A percentile compares a stretch with the other conserved stretches of the same genome.
Conservation (phyloP, 495 filamentous ascomycete genomes). For the Ramalina intermedia region DNA sequence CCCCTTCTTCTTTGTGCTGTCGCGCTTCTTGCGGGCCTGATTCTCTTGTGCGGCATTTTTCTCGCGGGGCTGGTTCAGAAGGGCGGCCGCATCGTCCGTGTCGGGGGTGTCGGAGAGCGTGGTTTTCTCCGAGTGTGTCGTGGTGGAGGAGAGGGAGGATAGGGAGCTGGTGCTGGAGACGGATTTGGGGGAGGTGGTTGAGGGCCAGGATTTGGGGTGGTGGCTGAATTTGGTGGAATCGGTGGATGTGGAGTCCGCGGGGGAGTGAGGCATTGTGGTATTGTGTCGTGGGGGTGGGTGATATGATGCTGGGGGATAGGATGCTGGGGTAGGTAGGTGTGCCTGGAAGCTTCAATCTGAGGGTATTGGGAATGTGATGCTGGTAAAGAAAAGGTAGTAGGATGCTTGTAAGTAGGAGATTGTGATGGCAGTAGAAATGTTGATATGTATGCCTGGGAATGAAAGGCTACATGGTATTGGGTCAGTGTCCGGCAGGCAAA, state of each 20-base stretch:
- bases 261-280: not conserved
- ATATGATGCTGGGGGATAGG: not conserved
- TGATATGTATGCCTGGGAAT: no score
- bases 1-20: not conserved
- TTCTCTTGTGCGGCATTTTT: not conserved
- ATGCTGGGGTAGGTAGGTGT: not conserved
- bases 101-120: not conserved
- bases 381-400: not conserved
- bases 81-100: no score
- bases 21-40: not conserved
- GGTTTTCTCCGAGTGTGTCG: not conserved
- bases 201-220: constrained; percentile 1
- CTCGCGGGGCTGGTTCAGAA: no score
- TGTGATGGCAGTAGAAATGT: no score
- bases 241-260: not conserved
- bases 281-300: not conserved
- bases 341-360: not conserved
- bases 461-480: no score
- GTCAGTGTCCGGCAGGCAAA: no score
- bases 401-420: not conserved
- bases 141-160: constrained; percentile 8
- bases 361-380: not conserved
- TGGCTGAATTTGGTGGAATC: not conserved
- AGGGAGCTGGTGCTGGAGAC: constrained; percentile 9
- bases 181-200: constrained; percentile 11